A percentile compares a stretch with the other conserved stretches of the same genome.
phyloP scores from a whole-genome alignment of 257 asterid genomes.

The Datura wrightii region DNA sequence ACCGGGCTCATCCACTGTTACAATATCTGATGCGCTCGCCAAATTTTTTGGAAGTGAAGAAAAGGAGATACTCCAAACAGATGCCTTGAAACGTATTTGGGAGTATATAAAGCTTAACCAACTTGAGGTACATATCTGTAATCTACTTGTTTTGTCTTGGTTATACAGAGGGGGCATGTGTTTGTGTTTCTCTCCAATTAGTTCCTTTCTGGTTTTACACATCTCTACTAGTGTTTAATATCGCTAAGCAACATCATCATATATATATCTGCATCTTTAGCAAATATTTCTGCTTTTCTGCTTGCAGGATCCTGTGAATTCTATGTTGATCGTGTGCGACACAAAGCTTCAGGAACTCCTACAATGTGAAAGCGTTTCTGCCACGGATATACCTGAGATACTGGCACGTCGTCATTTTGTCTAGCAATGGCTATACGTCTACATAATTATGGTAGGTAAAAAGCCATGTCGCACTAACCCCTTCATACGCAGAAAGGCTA shows the following conservation, averaged over 20 bases:
- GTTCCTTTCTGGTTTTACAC: constrained; percentile 10
- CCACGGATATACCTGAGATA: constrained; percentile 60
- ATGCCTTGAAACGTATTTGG: constrained; percentile 67
- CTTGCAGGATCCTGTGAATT: constrained; percentile 58
- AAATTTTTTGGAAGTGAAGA: constrained; percentile 60
- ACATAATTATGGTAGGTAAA: constrained; percentile 47
- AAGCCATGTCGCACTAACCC: background rate
- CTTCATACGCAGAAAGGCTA: background rate
- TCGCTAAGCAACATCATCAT: background rate
- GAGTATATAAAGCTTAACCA: constrained; percentile 72
- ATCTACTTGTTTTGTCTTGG: background rate
- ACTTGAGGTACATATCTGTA: constrained; percentile 58
- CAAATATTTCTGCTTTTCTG: constrained; percentile 27
- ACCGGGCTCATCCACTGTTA: constrained; percentile 41
- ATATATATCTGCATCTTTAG: background rate
- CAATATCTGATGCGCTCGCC: constrained; percentile 66
- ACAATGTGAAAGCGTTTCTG: constrained; percentile 65
- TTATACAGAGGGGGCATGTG: background rate
- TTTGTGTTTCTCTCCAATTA: background rate
- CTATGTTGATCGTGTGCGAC: constrained; percentile 57
- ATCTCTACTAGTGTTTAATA: background rate
- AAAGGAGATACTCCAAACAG: constrained; percentile 63
- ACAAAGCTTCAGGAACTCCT: constrained; percentile 61
- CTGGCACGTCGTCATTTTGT: constrained; percentile 54
- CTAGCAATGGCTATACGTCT: constrained; percentile 44